A percentile compares a stretch with the other conserved stretches of the same genome.
These are phyloP conservation scores for Suillus occidentalis DNA, from an alignment of 768 basidiomycete genomes.

Conservation along the genomic window DNA sequence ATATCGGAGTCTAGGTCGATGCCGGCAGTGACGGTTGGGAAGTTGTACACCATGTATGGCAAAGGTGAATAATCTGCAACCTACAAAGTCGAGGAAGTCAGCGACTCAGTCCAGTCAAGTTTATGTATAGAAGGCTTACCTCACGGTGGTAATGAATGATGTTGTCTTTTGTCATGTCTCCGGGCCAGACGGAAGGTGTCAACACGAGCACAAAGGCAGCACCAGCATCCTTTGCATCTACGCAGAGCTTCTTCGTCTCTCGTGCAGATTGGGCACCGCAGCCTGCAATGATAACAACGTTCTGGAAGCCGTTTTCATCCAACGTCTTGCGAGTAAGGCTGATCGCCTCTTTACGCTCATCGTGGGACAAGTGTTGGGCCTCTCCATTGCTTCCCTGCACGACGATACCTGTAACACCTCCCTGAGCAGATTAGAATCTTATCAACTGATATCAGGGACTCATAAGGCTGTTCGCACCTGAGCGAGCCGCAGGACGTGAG, in stretches of 20 bases:
- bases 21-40: constrained; percentile 78
- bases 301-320: constrained; percentile 66
- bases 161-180: constrained; percentile 60
- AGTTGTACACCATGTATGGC: constrained; percentile 83
- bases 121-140: constrained; percentile 33
- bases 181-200: constrained; percentile 72
- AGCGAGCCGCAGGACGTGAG: constrained; percentile 74
- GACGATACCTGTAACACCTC: constrained; percentile 70
- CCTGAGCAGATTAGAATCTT: constrained; percentile 37
- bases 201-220: constrained; percentile 76
- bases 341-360: constrained; percentile 67
- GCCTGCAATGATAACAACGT: constrained; percentile 75
- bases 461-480: constrained; percentile 41
- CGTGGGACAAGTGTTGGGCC: constrained; percentile 73
- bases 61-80: constrained; percentile 71
- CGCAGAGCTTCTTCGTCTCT: constrained; percentile 69
- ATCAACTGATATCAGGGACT: background rate
- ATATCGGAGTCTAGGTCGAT: constrained; percentile 83
- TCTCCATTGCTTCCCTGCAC: constrained; percentile 78
- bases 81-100: constrained; percentile 31
- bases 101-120: background rate
- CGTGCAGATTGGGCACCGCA: constrained; percentile 81
- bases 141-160: constrained; percentile 67
- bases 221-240: constrained; percentile 79
- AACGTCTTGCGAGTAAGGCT: constrained; percentile 67